Percentiles rank a stretch among this genome's conserved stretches.
Evolutionary conservation across 2,329 filamentous ascomycete genomes (phyloP).

Genomic region (Exserohilum turcica): DNA sequence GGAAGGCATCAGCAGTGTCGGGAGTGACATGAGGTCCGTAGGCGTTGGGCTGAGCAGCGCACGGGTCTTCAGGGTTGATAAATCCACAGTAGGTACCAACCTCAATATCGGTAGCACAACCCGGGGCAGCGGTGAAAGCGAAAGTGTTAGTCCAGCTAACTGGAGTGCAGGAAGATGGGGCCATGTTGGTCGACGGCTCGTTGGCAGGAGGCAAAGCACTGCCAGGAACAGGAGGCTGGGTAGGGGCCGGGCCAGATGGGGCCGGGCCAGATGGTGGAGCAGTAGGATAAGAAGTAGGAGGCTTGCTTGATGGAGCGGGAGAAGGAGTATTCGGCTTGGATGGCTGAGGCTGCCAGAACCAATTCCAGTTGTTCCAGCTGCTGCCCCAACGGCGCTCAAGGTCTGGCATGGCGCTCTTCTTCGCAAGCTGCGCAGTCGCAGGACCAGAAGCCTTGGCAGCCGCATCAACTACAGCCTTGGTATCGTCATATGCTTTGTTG

Average conservation of each 20-base stretch:
- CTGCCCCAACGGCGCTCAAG: slow-evolving; percentile 6
- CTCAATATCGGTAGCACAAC: slow-evolving; percentile 30
- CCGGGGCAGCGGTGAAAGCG: slow-evolving; percentile 26
- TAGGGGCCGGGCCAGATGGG: background rate
- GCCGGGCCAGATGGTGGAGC: background rate
- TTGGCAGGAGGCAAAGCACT: slow-evolving; percentile 21
- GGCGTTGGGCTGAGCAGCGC: slow-evolving; percentile 33
- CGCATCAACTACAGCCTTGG: slow-evolving; percentile 19
- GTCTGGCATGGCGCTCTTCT: slow-evolving; percentile 11
- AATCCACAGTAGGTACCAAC: slow-evolving; percentile 35
- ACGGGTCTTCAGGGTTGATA: slow-evolving; percentile 35
- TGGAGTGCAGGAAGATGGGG: slow-evolving; percentile 28
- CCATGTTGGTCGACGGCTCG: slow-evolving; percentile 15
- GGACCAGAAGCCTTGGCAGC: slow-evolving; percentile 2
- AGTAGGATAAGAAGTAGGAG: background rate
- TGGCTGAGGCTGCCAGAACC: background rate
- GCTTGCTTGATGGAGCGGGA: too few species aligned
- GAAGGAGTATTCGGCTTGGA: too few species aligned
- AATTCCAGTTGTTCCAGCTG: background rate
- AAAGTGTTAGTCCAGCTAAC: slow-evolving; percentile 31
- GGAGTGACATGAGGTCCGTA: slow-evolving; percentile 25
- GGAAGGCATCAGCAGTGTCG: slow-evolving; percentile 33
- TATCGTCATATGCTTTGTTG: slow-evolving; percentile 19
- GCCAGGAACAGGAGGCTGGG: background rate
- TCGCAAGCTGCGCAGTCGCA: slow-evolving; percentile 20